Percentiles rank a stretch among this genome's conserved stretches.
Conservation (phyloP, 257 asterid species). For the Penstemon davidsonii region DNA sequence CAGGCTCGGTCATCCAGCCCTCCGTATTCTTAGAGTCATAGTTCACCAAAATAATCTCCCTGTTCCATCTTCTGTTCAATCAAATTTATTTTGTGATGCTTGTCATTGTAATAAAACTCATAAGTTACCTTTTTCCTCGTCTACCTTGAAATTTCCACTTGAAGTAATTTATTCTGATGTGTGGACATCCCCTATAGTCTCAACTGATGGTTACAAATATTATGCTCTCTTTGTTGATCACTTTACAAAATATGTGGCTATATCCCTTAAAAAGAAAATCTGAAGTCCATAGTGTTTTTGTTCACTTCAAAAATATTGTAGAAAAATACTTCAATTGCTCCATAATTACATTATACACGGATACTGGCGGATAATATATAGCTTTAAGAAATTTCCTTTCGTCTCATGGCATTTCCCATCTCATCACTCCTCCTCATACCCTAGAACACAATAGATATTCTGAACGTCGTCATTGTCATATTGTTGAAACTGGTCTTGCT, state of each 20-base stretch:
- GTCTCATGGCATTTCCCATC: slow-evolving; percentile 6
- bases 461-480: neutral
- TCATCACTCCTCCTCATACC: slow-evolving; percentile 6
- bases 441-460: neutral
- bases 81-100: too few relatives aligned
- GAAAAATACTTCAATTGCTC: neutral
- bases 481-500: neutral
- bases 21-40: too few relatives aligned
- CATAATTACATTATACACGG: neutral
- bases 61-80: too few relatives aligned
- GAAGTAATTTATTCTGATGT: neutral
- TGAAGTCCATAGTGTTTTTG: neutral
- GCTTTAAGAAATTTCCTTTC: neutral
- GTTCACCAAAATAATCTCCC: too few relatives aligned
- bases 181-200: neutral
- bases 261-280: neutral
- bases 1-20: too few relatives aligned
- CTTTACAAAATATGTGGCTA: neutral
- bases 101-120: too few relatives aligned
- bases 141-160: neutral
- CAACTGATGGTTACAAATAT: neutral
- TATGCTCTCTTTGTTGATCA: neutral
- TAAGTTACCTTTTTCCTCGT: too few relatives aligned
- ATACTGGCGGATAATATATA: neutral
- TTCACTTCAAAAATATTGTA: neutral